phyloP scores from a whole-genome alignment of 2,329 filamentous ascomycete species.

The Epichloe aotearoae region DNA sequence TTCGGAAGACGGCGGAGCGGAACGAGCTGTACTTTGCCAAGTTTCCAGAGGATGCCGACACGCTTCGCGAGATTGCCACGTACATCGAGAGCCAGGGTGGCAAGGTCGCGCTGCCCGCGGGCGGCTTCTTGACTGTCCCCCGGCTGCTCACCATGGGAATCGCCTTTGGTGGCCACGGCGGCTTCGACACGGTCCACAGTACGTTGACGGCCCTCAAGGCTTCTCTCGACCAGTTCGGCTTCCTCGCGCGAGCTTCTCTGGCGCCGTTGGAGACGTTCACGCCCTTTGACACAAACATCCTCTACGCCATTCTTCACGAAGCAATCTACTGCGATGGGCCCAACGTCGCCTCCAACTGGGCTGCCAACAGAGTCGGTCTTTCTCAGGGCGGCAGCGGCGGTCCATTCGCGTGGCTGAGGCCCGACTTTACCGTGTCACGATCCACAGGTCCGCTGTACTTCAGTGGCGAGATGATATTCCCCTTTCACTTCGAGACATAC shows the following conservation, averaged over 20 bases:
- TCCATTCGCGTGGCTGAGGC: slow-evolving; percentile 37
- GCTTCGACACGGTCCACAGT: slow-evolving; percentile 61
- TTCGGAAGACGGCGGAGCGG: slow-evolving; percentile 53
- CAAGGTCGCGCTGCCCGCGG: slow-evolving; percentile 51
- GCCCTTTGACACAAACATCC: slow-evolving; percentile 60
- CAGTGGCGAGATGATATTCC: slow-evolving; percentile 83
- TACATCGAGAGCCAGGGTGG: slow-evolving; percentile 44
- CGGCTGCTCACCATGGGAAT: slow-evolving; percentile 70
- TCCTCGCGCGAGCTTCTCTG: slow-evolving; percentile 60
- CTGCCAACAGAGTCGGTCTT: slow-evolving; percentile 51
- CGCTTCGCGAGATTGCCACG: slow-evolving; percentile 51
- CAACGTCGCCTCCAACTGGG: slow-evolving; percentile 55
- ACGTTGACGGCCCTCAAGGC: slow-evolving; percentile 55
- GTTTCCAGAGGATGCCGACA: slow-evolving; percentile 64
- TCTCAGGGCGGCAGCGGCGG: slow-evolving; percentile 20
- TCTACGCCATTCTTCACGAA: slow-evolving; percentile 84
- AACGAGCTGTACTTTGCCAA: slow-evolving; percentile 75
- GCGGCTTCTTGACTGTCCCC: slow-evolving; percentile 57
- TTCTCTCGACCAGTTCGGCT: slow-evolving; percentile 66
- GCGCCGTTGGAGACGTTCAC: slow-evolving; percentile 52
- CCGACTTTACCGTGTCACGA: slow-evolving; percentile 14
- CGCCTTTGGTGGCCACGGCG: slow-evolving; percentile 65
- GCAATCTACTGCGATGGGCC: slow-evolving; percentile 68
- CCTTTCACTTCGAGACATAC: slow-evolving; percentile 75
- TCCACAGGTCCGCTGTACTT: slow-evolving; percentile 50